Base-by-base conservation (phyloP, 306 rosid genomes). In the Fagus crenata region DNA sequence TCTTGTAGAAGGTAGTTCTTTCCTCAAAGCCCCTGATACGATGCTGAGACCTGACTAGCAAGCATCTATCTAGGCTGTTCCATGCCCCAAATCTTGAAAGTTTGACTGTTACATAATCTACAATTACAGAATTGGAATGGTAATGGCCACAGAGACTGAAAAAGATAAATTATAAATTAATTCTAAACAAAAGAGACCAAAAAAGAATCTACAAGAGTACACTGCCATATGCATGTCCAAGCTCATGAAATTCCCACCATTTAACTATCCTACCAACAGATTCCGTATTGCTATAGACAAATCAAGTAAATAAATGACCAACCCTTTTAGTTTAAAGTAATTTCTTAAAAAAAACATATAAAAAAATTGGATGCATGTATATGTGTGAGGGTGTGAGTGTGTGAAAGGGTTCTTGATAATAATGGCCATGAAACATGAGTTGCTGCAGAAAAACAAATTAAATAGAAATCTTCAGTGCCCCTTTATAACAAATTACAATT, bases 31-130 rank as follows among this genome's bases (percentile, higher is more conserved):
- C 81, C 64, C 67, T 43, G 22, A 72, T 71, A 32, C 74, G 61
- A 36, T 59, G 80, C 76, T 69, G 83, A 77, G 80, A 78, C 75
- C 86, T 77, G 74, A 78, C 73, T 46, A 65, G 33, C 33, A 56
- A 71, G 59, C 67, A 56, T 54, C 81, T 86, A 55, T 82, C 84
- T 49, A 54, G 69, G 49, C 79, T 15, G 71, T 87, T 86, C 88
- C 87, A 36, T 3, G 56, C 68, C 75, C 78, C 85, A 84, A 77
- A 51, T 72, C 87, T 73, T 60, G 85, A 85, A 78, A 79, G 85
- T 71, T 71, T 81, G 53, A 43, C 54, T 76, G 83, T 71, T 35
- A 43, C 76, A 80, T 63, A 58, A 81, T 88, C 92, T 80, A 80
- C 74, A 65, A 36, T 17, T 54, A 55, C 85, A 67, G 70, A 81